Base-by-base conservation (phyloP, 129 eudicot genomes). In the Flaveria linearis region DNA sequence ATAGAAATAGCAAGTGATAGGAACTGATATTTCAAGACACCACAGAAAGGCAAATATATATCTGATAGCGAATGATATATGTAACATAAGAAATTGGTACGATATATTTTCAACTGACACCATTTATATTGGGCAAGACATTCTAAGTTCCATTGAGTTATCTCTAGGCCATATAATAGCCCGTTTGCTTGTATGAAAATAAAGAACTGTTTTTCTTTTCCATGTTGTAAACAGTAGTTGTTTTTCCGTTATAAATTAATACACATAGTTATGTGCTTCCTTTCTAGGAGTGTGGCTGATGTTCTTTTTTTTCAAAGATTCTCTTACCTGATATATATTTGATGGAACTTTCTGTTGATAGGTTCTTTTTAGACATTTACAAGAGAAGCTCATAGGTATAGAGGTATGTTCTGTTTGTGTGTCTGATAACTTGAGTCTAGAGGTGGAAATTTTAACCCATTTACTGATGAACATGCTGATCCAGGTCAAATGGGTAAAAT, bases 301-400 rank as follows among this genome's bases (percentile, higher is more conserved):
- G 8, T 26, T 67, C 45, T 47, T 80, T 57, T 58, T 3, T 60
- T 74, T 69, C 49, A 23, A n/a, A 58, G 60, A 73, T 67, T 67
- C 52, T 70, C 33, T 36, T 68, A 26, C 51, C 53, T 78, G 74
- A 64, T 72, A 20, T 65, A 68, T 74, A 25, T 42, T 49, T 80
- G 45, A 20, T 53, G 45, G 56, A 53, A 15, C 69, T 67, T 15
- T 49, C 51, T 78, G 33, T 61, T 25, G 43, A 61, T 88, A 94
- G 98, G 93, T 90, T 65, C 84, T 94, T 68, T 94, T 94, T 82
- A 88, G 89, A 76, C 98, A 94, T 84, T 82, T 94, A 78, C 97
- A 88, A 51, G 98, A 94, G 80, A 87, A 87, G 82, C 89, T 94
- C 76, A 78, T 81, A 60, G 82, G 90, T 52, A 87, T 88, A 0